Percentiles rank a stretch among this genome's conserved stretches.
Evolutionary conservation across 2,329 filamentous ascomycete genomes (phyloP).

Genomic region (Claviceps pazoutovae): DNA sequence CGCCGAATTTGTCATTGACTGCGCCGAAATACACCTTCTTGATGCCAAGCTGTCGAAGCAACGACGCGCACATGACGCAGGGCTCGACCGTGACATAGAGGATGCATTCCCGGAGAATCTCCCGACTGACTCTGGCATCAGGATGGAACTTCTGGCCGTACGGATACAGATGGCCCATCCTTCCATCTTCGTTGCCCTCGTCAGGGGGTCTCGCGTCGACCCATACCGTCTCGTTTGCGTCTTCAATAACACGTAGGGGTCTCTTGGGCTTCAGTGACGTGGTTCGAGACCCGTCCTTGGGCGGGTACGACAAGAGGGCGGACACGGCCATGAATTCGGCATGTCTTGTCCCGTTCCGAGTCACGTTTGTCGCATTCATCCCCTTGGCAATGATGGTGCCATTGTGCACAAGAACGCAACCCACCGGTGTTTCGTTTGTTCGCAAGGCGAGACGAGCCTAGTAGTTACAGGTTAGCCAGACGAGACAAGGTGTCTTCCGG

Average conservation of each 20-base stretch:
- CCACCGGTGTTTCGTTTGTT: slow-evolving; percentile 88
- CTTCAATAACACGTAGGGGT: slow-evolving; percentile 9
- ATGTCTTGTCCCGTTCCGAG: slow-evolving; percentile 81
- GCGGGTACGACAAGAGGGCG: slow-evolving; percentile 34
- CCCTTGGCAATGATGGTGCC: slow-evolving; percentile 70
- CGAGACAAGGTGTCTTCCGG: not conserved
- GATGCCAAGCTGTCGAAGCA: slow-evolving; percentile 77
- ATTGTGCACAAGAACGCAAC: slow-evolving; percentile 80
- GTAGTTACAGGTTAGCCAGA: not conserved
- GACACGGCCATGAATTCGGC: slow-evolving; percentile 84
- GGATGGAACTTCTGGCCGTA: slow-evolving; percentile 47
- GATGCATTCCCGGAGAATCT: slow-evolving; percentile 55
- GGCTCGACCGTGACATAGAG: slow-evolving; percentile 97
- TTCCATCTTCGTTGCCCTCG: slow-evolving; percentile 38
- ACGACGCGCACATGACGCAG: slow-evolving; percentile 95
- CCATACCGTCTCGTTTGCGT: slow-evolving; percentile 13
- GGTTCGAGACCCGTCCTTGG: slow-evolving; percentile 15
- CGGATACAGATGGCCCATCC: slow-evolving; percentile 42
- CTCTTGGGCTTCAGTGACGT: slow-evolving; percentile 22
- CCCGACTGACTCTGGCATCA: slow-evolving; percentile 44
- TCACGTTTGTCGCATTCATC: slow-evolving; percentile 95
- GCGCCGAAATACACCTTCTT: slow-evolving; percentile 89
- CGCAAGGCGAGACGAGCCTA: slow-evolving; percentile 74
- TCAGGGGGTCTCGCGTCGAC: slow-evolving; percentile 17
- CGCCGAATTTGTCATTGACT: slow-evolving; percentile 91